Evolutionary conservation across 2,329 filamentous ascomycete genomes (phyloP).

Genomic region (Pestalotiopsis sp.): DNA sequence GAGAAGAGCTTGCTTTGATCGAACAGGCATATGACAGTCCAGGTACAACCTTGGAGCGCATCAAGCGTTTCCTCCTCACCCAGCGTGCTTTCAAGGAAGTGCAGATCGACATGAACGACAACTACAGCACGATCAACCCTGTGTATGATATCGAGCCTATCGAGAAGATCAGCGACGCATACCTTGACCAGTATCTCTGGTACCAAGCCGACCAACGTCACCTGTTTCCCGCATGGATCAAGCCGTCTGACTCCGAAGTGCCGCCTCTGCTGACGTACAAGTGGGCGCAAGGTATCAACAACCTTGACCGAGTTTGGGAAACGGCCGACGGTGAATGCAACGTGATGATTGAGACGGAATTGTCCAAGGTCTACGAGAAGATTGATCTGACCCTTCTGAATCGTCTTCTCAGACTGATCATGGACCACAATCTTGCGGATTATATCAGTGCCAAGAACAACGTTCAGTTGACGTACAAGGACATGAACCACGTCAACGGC

Average conservation of each 20-base stretch:
- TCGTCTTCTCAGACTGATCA: slow-evolving; percentile 88
- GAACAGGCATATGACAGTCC: slow-evolving; percentile 98
- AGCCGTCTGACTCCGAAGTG: slow-evolving; percentile 97
- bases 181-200: slow-evolving; percentile 98
- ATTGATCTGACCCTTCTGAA: slow-evolving; percentile 96
- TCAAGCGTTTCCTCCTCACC: slow-evolving; percentile 96
- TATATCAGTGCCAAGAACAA: slow-evolving; percentile 99
- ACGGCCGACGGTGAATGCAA: slow-evolving; percentile 94
- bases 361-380: slow-evolving; percentile 99
- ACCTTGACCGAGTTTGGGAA: slow-evolving; percentile 93
- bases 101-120: slow-evolving; percentile 99
- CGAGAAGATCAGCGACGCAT: slow-evolving; percentile 98
- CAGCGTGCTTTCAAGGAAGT: slow-evolving; percentile 99
- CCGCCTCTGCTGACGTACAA: slow-evolving; percentile 95
- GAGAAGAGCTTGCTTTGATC: slow-evolving; percentile 93
- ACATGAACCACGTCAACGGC: slow-evolving; percentile 99
- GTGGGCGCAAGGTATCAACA: slow-evolving; percentile 99
- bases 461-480: slow-evolving; percentile 97
- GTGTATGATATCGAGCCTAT: slow-evolving; percentile 99
- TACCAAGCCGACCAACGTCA: slow-evolving; percentile 98
- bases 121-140: slow-evolving; percentile 98
- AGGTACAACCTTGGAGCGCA: slow-evolving; percentile 90
- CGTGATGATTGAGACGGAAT: slow-evolving; percentile 96
- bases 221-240: slow-evolving; percentile 98
- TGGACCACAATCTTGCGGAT: slow-evolving; percentile 99